phyloP scores from a whole-genome alignment of 2,329 filamentous ascomycete genomes.

The Diplocarpon mali region DNA sequence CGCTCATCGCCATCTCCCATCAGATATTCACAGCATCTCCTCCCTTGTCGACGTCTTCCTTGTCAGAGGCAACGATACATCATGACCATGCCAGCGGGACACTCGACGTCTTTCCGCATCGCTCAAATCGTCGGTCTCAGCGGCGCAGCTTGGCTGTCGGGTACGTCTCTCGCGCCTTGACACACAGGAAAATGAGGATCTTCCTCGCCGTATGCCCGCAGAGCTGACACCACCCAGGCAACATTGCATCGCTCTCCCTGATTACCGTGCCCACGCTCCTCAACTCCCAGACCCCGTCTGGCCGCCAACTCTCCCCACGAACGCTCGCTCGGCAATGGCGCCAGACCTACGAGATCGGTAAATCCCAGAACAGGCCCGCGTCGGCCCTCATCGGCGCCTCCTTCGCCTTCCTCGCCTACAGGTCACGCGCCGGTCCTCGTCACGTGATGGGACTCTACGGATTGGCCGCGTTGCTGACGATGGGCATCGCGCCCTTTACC shows the following conservation, averaged over 20 bases:
- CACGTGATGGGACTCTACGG: conserved; percentile 1
- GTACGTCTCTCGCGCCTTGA: not conserved
- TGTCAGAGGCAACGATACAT: no score
- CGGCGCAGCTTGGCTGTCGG: conserved; percentile 7
- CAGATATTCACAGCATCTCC: no score
- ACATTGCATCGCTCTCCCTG: conserved; percentile 9
- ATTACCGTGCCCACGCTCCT: conserved; percentile 7
- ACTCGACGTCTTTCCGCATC: conserved; percentile 1
- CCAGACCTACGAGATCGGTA: conserved; percentile 5
- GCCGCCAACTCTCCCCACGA: not conserved
- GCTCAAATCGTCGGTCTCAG: conserved; percentile 3
- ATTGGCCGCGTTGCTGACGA: conserved; percentile 4
- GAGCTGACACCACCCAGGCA: conserved; percentile 1
- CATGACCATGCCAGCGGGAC: conserved; percentile 1
- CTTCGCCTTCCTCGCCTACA: conserved; percentile 8
- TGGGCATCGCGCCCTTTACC: conserved; percentile 8
- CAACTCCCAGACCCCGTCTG: not conserved
- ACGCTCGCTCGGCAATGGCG: conserved; percentile 4
- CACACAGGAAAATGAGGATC: not conserved
- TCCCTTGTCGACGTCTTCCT: no score
- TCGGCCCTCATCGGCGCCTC: not conserved
- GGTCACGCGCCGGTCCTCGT: not conserved
- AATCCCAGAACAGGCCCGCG: conserved; percentile 4
- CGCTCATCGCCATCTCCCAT: no score
- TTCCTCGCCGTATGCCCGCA: not conserved